Base-by-base conservation (phyloP, 2,329 filamentous ascomycete species). In the Neopestalotiopsis sp. region DNA sequence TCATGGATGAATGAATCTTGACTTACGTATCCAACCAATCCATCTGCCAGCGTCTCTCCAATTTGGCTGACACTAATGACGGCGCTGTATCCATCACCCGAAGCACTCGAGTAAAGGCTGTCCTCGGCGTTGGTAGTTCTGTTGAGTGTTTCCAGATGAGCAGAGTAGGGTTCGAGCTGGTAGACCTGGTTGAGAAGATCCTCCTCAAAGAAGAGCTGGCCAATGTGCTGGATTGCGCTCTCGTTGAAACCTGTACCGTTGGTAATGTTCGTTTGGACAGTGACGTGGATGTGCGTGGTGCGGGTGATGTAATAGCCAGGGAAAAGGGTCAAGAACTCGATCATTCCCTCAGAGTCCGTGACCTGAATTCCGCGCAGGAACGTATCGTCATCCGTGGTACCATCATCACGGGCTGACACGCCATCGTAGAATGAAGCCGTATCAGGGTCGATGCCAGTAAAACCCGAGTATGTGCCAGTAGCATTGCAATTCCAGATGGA, bases 311-410 rank as follows among this genome's bases (percentile, higher is more conserved):
- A 66, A 14, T 66, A 66, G 14, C 64, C 64, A 12, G 64, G 64
- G 49, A 66, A 66, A 13, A 58, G 42, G 49, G 64, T 58, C 32
- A 66, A 28, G 32, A 66, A 66, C 20, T 66, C 64, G 7, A 45
- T 45, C 64, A 66, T 66, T 1, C 64, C 64, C 45, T 66, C 64
- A 24, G 56, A 45, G 32, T 66, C 64, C 24, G 64, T 66, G 30
- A 66, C 34, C 32, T 66, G 49, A 28, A 66, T 66, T 32, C 64
- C 64, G n/a, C 64, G 64, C 24, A 66, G 64, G 64, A 66, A 66
- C 3, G 64, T 66, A 1, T 66, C 64, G 30, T 66, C 64, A 12
- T 66, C 64, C 14, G 64, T 66, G 28, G 64, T 66, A 38, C 64
- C 64, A n/a, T 66, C 64, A n/a, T 7, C 28, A n/a, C 64, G 64